A percentile compares a stretch with the other conserved stretches of the same genome.
Evolutionary conservation across 1,284 basidiomycete genomes (phyloP).

Genomic region (Cryptococcus floricola): DNA sequence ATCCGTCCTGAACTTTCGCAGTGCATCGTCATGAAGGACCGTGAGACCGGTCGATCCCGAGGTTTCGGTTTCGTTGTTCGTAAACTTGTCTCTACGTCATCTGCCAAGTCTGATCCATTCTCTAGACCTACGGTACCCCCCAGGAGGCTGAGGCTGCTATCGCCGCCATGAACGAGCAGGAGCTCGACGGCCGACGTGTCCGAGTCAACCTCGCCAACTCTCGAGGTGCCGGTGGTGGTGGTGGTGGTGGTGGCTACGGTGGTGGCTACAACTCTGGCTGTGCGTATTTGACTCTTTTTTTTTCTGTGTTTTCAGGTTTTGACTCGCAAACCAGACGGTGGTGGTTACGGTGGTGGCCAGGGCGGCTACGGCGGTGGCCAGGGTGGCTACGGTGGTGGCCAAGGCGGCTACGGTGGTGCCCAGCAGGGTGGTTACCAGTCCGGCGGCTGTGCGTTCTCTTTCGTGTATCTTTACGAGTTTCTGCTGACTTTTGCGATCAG

Average conservation of each 20-base stretch:
- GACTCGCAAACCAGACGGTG: constrained; percentile 22
- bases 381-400: constrained; percentile 30
- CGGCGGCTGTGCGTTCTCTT: background rate
- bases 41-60: constrained; percentile 91
- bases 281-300: constrained; percentile 12
- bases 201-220: constrained; percentile 87
- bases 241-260: constrained; percentile 41
- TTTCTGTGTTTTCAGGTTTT: background rate
- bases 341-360: constrained; percentile 39
- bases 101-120: background rate
- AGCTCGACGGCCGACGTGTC: constrained; percentile 88
- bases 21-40: constrained; percentile 97
- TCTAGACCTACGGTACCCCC: constrained; percentile 59
- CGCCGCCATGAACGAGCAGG: constrained; percentile 75
- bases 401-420: constrained; percentile 45
- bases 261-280: constrained; percentile 47
- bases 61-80: constrained; percentile 85
- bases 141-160: constrained; percentile 79
- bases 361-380: constrained; percentile 45
- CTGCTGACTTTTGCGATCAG: constrained; percentile 3
- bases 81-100: constrained; percentile 10
- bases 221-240: constrained; percentile 58
- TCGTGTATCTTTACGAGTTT: background rate
- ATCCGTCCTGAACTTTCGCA: constrained; percentile 38
- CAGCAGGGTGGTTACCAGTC: constrained; percentile 43